These are phyloP conservation scores for Nakazawaea sp. DNA, from an alignment of 805 yeast genomes.

Conservation along the genomic window DNA sequence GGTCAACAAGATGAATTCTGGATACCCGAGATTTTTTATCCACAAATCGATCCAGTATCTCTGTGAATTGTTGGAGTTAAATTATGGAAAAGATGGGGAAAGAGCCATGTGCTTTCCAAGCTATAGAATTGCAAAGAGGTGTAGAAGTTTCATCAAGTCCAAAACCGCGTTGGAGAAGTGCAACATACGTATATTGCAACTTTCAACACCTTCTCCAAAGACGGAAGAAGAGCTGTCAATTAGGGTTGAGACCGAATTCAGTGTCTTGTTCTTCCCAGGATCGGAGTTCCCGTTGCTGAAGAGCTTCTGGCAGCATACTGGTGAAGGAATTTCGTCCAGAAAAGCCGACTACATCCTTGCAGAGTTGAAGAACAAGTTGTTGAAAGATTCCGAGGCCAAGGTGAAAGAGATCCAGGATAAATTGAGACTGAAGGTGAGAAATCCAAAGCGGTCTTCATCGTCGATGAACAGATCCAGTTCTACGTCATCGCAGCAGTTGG, in stretches of 20 bases:
- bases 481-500: conserved; percentile 17
- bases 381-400: conserved; percentile 19
- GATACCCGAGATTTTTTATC: conserved; percentile 83
- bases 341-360: conserved; percentile 77
- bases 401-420: conserved; percentile 12
- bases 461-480: conserved; percentile 12
- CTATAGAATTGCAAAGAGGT: conserved; percentile 72
- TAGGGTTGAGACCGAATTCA: conserved; percentile 60
- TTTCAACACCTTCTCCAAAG: conserved; percentile 64
- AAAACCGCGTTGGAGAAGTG: conserved; percentile 28
- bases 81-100: conserved; percentile 79
- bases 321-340: conserved; percentile 93
- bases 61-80: conserved; percentile 44
- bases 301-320: conserved; percentile 94
- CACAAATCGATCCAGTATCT: conserved; percentile 57
- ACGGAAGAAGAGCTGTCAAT: conserved; percentile 51
- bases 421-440: conserved; percentile 7
- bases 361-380: conserved; percentile 40
- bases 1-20: conserved; percentile 67
- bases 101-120: conserved; percentile 70
- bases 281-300: conserved; percentile 59
- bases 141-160: conserved; percentile 67
- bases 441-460: conserved; percentile 8
- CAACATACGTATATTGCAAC: conserved; percentile 58
- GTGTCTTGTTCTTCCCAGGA: conserved; percentile 71